Evolutionary conservation across 2,329 filamentous ascomycete genomes (phyloP), one percentile per base, ranked within the genome.

Genomic region (Colletotrichum sp.): DNA sequence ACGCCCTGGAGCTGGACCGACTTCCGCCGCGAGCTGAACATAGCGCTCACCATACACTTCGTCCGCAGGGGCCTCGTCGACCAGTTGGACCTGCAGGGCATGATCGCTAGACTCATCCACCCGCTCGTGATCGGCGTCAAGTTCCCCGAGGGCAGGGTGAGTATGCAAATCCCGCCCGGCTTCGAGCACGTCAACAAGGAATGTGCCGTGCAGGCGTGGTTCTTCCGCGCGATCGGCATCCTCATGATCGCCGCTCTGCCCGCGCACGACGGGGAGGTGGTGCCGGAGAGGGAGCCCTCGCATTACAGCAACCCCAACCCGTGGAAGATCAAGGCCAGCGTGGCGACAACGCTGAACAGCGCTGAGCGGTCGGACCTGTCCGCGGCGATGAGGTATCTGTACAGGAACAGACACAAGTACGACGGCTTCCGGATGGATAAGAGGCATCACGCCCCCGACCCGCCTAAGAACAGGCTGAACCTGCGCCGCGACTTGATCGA

Each of bases 171-270:
- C 10, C 43, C 43, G n/a, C n/a, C 18, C 6, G 43, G 4, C n/a
- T 28, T 28, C 32, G 9, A 24, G 14, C 63, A 39, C 16, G 24
- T 43, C 16, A 30, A n/a, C 24, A 32, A 24, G 12, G 18, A 68
- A 39, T n/a, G 30, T 4, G 65, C 26, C 8, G 24, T 55, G 12
- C 57, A 36, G 9, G 28, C 52, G 24, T 77, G 75, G 75, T 77
- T 77, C 68, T 77, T 66, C 36, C 68, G 75, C 4, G 75, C 75
- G 5, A 12, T 77, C 28, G 73, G 68, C 9, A 52, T 55, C 12
- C 36, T 77, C 10, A 16, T 72, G 2, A 13, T 9, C 7, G 75
- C 75, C 6, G 52, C 72, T 5, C 26, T 77, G 14, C 75, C 75
- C 16, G 67, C 21, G 3, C 13, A 61, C 13, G 32, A 34, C 8